A percentile compares a stretch with the other conserved stretches of the same genome.
Conservation (phyloP, 345 rosid genomes). For the Toxicodendron radicans region DNA sequence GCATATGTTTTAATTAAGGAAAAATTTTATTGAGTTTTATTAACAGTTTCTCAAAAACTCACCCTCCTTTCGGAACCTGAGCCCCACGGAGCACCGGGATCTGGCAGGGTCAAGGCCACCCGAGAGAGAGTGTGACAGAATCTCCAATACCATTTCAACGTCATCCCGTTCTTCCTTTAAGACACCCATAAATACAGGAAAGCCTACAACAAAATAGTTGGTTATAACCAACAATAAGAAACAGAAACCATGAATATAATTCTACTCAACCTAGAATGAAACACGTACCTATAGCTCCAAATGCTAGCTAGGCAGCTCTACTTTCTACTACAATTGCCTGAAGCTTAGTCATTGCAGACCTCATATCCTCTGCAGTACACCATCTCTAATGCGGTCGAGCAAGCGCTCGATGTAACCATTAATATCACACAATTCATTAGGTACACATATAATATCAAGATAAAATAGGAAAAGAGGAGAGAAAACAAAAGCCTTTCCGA, state of each 20-base stretch:
- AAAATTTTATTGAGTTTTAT: too few species aligned
- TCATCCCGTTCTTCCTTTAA: conserved; percentile 89
- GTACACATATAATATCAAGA: neutral
- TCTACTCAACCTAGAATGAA: conserved; percentile 13
- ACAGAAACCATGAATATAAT: neutral
- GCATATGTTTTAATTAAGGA: too few species aligned
- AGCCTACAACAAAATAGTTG: conserved; percentile 55
- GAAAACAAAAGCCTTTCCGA: neutral
- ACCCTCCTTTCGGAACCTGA: too few species aligned
- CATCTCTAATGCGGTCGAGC: conserved; percentile 87
- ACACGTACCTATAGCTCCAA: conserved; percentile 80
- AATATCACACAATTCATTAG: conserved; percentile 13
- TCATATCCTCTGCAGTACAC: conserved; percentile 87
- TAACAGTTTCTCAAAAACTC: too few species aligned
- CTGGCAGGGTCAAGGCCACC: too few species aligned
- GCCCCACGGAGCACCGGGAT: too few species aligned
- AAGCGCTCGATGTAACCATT: conserved; percentile 82
- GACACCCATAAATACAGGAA: conserved; percentile 82
- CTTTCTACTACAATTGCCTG: conserved; percentile 91
- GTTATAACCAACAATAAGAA: conserved; percentile 8
- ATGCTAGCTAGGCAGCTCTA: conserved; percentile 79
- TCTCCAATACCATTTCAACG: conserved; percentile 72
- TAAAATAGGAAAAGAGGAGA: neutral
- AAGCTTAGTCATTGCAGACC: conserved; percentile 81
- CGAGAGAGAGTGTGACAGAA: too few species aligned